Conservation (phyloP, 176 grass and related monocot genomes). For the Juncus inflexus region DNA sequence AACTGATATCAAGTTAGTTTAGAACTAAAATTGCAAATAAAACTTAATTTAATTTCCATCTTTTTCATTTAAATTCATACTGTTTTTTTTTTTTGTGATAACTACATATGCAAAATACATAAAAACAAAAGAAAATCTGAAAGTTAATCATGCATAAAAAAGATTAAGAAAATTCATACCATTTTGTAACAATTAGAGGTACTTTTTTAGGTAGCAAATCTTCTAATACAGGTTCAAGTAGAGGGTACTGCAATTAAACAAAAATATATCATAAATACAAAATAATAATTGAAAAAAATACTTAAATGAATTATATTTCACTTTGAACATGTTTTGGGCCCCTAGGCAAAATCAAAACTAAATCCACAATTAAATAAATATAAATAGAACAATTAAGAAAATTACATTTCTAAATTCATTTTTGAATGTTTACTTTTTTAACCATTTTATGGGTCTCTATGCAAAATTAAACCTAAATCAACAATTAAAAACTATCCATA, state of each 20-base stretch:
- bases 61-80: too few species aligned
- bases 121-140: background rate
- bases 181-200: slow-evolving; percentile 86
- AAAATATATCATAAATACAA: background rate
- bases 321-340: background rate
- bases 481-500: too few species aligned
- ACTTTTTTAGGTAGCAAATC: slow-evolving; percentile 91
- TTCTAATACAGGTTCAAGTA: slow-evolving; percentile 81
- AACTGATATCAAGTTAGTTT: background rate
- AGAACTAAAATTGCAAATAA: too few species aligned
- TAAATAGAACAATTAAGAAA: background rate
- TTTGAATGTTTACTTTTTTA: background rate
- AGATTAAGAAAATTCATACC: slow-evolving; percentile 40
- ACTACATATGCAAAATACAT: background rate
- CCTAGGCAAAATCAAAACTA: background rate
- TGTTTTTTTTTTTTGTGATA: too few species aligned
- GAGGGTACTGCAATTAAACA: slow-evolving; percentile 62
- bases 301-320: too few species aligned
- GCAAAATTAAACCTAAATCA: too few species aligned
- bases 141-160: background rate
- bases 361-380: background rate
- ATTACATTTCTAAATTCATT: background rate
- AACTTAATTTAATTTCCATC: too few species aligned
- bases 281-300: slow-evolving; percentile 2
- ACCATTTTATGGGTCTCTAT: too few species aligned